phyloP scores from a whole-genome alignment of 2,329 filamentous ascomycete species.

The Paramyrothecium sp. region DNA sequence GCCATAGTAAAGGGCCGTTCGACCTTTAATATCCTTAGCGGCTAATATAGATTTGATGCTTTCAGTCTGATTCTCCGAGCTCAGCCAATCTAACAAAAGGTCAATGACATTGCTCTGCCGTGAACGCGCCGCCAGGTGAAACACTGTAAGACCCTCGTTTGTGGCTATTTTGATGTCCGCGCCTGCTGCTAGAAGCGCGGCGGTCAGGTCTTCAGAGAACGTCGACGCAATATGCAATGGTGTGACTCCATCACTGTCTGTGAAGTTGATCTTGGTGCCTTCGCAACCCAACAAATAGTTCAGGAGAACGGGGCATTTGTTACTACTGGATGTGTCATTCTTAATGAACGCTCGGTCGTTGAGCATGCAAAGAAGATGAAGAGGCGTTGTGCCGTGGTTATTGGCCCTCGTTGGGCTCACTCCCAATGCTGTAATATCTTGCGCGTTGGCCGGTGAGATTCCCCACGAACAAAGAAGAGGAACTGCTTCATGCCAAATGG shows the following conservation, averaged over 20 bases:
- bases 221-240: conserved; percentile 21
- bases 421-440: neutral
- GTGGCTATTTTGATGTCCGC: conserved; percentile 29
- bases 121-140: conserved; percentile 35
- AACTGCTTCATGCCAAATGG: conserved; percentile 1
- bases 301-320: neutral
- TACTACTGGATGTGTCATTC: neutral
- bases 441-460: neutral
- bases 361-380: conserved; percentile 2
- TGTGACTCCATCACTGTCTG: conserved; percentile 11
- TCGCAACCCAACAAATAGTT: neutral
- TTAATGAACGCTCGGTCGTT: neutral
- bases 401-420: neutral
- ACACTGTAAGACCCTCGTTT: conserved; percentile 28
- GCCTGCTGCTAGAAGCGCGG: conserved; percentile 30
- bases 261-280: neutral
- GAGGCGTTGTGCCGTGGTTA: neutral
- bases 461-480: neutral
- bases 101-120: conserved; percentile 29
- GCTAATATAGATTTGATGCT: neutral
- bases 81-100: conserved; percentile 15
- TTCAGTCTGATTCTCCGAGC: neutral
- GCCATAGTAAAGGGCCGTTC: conserved; percentile 20
- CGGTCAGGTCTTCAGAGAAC: conserved; percentile 16
- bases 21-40: neutral